These are phyloP conservation scores for Stropharia rugosoannulata DNA, from an alignment of 768 basidiomycete genomes.

Conservation along the genomic window DNA sequence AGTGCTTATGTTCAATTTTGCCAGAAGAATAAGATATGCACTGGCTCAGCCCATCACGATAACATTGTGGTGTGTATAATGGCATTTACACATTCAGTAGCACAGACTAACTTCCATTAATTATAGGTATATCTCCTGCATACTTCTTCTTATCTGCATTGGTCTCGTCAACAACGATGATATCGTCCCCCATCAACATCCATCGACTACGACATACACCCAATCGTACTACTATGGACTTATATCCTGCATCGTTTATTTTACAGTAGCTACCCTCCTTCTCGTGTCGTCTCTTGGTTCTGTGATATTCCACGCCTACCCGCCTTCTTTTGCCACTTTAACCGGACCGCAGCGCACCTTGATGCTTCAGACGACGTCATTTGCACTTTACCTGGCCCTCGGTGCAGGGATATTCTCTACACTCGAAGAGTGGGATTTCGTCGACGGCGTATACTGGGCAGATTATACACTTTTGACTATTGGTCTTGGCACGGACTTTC, in stretches of 20 bases:
- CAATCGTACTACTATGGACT: conserved; percentile 40
- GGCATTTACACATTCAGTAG: background rate
- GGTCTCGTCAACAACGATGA: conserved; percentile 21
- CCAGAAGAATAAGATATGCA: conserved; percentile 30
- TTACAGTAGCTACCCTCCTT: conserved; percentile 27
- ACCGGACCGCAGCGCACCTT: conserved; percentile 39
- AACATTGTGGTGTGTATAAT: conserved; percentile 29
- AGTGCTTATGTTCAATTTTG: conserved; percentile 37
- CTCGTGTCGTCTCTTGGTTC: conserved; percentile 30
- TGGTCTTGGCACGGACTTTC: conserved; percentile 40
- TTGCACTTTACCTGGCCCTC: conserved; percentile 36
- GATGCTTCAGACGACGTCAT: conserved; percentile 42
- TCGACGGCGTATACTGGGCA: conserved; percentile 41
- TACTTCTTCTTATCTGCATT: conserved; percentile 35
- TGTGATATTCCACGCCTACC: conserved; percentile 30
- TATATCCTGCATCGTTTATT: conserved; percentile 29
- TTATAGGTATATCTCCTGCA: conserved; percentile 34
- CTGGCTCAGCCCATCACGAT: conserved; percentile 38
- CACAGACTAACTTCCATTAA: background rate
- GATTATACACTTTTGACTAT: conserved; percentile 43
- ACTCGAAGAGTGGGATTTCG: conserved; percentile 35
- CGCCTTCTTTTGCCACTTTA: conserved; percentile 33
- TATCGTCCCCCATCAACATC: conserved; percentile 6
- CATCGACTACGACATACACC: conserved; percentile 19
- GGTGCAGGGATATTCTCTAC: conserved; percentile 36